Evolutionary conservation across 2,329 filamentous ascomycete species (phyloP).

Genomic region (Cladosporium sp.): DNA sequence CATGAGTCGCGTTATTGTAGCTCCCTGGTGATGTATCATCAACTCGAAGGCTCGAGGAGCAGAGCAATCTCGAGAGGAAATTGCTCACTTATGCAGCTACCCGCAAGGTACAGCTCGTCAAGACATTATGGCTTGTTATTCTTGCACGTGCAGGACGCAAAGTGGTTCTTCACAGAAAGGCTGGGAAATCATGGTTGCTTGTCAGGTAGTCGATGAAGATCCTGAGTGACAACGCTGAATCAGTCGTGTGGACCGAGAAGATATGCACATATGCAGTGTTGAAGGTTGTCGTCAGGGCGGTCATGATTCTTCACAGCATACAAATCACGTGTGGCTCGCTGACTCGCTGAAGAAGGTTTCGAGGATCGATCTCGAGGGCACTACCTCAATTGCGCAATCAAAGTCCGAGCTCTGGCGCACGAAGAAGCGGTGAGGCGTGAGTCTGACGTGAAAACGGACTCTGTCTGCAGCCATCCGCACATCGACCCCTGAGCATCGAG

Average conservation of each 20-base stretch:
- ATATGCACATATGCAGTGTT: background rate
- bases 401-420: conserved; percentile 7
- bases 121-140: background rate
- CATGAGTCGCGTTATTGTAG: background rate
- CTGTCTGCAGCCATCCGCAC: conserved; percentile 12
- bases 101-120: background rate
- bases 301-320: background rate
- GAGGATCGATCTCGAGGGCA: background rate
- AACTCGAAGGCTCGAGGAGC: background rate
- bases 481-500: conserved; percentile 10
- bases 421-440: conserved; percentile 20
- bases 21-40: background rate
- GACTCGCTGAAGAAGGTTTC: background rate
- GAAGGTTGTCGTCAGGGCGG: background rate
- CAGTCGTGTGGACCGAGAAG: background rate
- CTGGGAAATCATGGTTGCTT: background rate
- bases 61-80: background rate
- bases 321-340: background rate
- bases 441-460: conserved; percentile 18
- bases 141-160: background rate
- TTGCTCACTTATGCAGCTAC: conserved; percentile 9
- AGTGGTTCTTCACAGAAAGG: background rate
- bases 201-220: background rate
- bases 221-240: background rate
- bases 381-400: conserved; percentile 13